These are phyloP conservation scores for Hortiboletus flavorubellus DNA, from an alignment of 768 basidiomycete genomes.

Conservation along the genomic window DNA sequence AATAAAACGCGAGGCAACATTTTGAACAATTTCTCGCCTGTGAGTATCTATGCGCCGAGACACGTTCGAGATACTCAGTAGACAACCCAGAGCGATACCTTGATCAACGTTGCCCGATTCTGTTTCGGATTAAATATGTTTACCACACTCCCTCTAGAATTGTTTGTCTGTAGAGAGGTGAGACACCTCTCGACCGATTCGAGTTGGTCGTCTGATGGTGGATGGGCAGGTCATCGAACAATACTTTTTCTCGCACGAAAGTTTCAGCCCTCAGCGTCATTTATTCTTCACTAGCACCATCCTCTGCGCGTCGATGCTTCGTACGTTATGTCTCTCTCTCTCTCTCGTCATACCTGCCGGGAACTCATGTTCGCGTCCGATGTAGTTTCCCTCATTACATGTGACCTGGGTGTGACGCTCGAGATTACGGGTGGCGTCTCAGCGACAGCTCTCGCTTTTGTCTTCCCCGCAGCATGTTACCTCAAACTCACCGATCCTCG, in stretches of 20 bases:
- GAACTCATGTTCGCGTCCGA: neutral
- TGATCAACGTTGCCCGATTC: conserved; percentile 94
- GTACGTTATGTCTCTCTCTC: conserved; percentile 45
- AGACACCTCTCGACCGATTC: neutral
- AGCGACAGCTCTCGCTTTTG: conserved; percentile 88
- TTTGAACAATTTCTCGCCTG: conserved; percentile 87
- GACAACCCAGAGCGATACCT: conserved; percentile 59
- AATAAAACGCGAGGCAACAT: conserved; percentile 94
- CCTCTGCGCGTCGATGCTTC: conserved; percentile 75
- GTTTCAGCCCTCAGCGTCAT: conserved; percentile 80
- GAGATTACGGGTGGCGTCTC: conserved; percentile 98
- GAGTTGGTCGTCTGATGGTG: conserved; percentile 1
- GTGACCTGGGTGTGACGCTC: conserved; percentile 96
- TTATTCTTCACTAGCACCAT: conserved; percentile 87
- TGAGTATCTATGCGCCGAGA: conserved; percentile 28
- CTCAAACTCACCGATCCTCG: conserved; percentile 61
- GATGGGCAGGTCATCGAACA: conserved; percentile 80
- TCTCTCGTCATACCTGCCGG: neutral
- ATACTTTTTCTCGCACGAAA: conserved; percentile 88
- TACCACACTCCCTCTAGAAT: conserved; percentile 91
- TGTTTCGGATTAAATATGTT: conserved; percentile 98
- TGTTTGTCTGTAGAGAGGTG: conserved; percentile 97
- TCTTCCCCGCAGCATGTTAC: conserved; percentile 88
- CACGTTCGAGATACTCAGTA: conserved; percentile 3
- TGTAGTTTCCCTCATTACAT: conserved; percentile 85